Conservation (phyloP, 495 filamentous ascomycete genomes). For the Aspergillus ostianus region DNA sequence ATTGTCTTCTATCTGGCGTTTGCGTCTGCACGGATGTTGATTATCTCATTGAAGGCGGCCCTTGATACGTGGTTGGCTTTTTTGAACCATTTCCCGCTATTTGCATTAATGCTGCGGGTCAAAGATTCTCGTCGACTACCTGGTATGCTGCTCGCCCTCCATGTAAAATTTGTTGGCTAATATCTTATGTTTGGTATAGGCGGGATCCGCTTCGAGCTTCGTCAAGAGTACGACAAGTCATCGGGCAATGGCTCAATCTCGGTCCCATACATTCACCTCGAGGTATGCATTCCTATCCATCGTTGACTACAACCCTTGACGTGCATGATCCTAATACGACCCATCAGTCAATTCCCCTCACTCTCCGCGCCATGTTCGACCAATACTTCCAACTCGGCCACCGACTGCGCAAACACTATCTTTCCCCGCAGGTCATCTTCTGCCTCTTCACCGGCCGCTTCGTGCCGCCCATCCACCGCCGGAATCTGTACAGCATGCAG, state of each 20-base stretch:
- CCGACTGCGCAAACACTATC: slow-evolving; percentile 91
- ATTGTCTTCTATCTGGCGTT: slow-evolving; percentile 97
- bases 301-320: not conserved
- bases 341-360: slow-evolving; percentile 77
- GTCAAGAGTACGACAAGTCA: slow-evolving; percentile 47
- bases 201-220: slow-evolving; percentile 87
- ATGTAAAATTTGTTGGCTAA: not conserved
- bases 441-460: slow-evolving; percentile 87
- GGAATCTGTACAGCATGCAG: slow-evolving; percentile 93
- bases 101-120: slow-evolving; percentile 92
- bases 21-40: slow-evolving; percentile 87
- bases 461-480: slow-evolving; percentile 86
- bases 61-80: slow-evolving; percentile 91
- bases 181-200: slow-evolving; percentile 41
- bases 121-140: slow-evolving; percentile 91
- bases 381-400: slow-evolving; percentile 95
- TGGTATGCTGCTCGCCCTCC: slow-evolving; percentile 47
- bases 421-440: slow-evolving; percentile 81
- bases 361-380: slow-evolving; percentile 89
- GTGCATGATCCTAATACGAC: not conserved
- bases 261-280: slow-evolving; percentile 76
- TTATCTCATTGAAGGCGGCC: slow-evolving; percentile 84
- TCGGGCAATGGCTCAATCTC: slow-evolving; percentile 24
- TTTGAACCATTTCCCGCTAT: slow-evolving; percentile 96
- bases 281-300: slow-evolving; percentile 48